Conservation (phyloP, 441 rosid species). For the Kokia cookei region DNA sequence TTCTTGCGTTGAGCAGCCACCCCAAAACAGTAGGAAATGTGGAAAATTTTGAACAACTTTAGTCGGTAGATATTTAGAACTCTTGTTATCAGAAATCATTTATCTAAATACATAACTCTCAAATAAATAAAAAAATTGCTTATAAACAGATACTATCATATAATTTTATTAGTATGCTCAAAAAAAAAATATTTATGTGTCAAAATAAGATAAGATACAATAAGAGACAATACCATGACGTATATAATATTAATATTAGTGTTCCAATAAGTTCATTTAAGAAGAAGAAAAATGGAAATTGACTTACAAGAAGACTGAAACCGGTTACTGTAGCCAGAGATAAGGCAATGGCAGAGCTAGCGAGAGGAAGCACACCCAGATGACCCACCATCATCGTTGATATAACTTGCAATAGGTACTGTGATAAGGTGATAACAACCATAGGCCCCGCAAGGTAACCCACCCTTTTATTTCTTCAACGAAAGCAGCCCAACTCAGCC, state of each 20-base stretch:
- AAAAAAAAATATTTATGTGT: too few relatives aligned
- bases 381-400: constrained; percentile 64
- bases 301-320: constrained; percentile 31
- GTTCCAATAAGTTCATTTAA: background rate
- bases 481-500: background rate
- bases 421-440: constrained; percentile 47
- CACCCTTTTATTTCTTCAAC: constrained; percentile 31
- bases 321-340: constrained; percentile 61
- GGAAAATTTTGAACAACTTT: too few relatives aligned
- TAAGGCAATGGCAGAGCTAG: constrained; percentile 56
- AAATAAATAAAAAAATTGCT: too few relatives aligned
- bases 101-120: too few relatives aligned
- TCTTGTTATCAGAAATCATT: too few relatives aligned
- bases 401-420: constrained; percentile 42
- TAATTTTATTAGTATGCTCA: too few relatives aligned
- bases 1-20: too few relatives aligned
- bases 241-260: background rate
- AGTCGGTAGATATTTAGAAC: too few relatives aligned
- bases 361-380: constrained; percentile 49
- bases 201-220: background rate
- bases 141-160: too few relatives aligned
- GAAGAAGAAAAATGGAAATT: background rate
- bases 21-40: too few relatives aligned
- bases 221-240: background rate
- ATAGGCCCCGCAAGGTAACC: constrained; percentile 46